Evolutionary conservation across 345 rosid species (phyloP).

Genomic region (Passiflora organensis): DNA sequence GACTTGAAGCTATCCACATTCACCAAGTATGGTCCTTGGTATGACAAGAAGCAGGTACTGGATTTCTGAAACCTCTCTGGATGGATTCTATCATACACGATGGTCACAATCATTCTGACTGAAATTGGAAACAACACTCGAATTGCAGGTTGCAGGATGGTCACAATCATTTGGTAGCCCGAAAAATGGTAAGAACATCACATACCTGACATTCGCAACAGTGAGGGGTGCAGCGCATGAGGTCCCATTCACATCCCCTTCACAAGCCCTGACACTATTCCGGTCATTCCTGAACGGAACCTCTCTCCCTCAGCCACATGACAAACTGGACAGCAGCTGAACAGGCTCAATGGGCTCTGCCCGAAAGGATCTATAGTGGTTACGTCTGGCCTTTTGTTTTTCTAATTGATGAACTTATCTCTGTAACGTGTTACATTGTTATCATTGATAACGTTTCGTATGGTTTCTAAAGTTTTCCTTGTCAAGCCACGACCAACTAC

Average conservation of each 20-base stretch:
- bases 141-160: conserved; percentile 23
- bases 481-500: too few relatives aligned
- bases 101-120: not conserved
- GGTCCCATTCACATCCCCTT: conserved; percentile 23
- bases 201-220: conserved; percentile 20
- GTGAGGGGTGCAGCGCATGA: conserved; percentile 28
- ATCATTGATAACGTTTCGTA: too few relatives aligned
- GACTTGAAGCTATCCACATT: conserved; percentile 25
- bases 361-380: too few relatives aligned
- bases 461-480: too few relatives aligned
- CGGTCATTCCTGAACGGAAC: conserved; percentile 16
- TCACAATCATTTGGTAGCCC: conserved; percentile 17
- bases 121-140: not conserved
- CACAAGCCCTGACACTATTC: conserved; percentile 23
- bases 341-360: too few relatives aligned
- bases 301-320: conserved; percentile 11
- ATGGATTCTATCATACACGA: not conserved
- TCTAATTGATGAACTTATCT: too few relatives aligned
- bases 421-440: too few relatives aligned
- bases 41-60: conserved; percentile 23
- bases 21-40: conserved; percentile 21
- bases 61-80: not conserved
- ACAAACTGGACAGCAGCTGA: not conserved
- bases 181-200: conserved; percentile 14
- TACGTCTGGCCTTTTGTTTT: too few relatives aligned